Evolutionary conservation across 202 grass and related monocot genomes (phyloP).

Genomic region (Elaeis oleifera): DNA sequence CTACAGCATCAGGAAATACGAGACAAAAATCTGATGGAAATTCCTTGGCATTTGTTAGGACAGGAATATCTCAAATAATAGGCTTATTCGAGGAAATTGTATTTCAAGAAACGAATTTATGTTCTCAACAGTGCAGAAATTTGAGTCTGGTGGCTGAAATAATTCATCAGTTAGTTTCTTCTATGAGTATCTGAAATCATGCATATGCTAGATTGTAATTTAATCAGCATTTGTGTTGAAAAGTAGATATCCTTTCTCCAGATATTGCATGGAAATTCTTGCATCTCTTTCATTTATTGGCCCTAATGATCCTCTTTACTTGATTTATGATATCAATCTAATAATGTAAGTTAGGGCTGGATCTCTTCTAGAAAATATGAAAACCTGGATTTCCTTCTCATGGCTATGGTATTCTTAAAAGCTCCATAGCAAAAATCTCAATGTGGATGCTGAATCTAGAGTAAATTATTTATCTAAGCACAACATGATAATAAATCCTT

Average conservation of each 20-base stretch:
- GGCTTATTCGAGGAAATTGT: slow-evolving; percentile 64
- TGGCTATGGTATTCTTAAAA: slow-evolving; percentile 29
- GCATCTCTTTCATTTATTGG: slow-evolving; percentile 57
- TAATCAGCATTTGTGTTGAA: slow-evolving; percentile 7
- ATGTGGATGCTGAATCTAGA: slow-evolving; percentile 37
- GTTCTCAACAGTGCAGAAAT: slow-evolving; percentile 88
- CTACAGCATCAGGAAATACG: slow-evolving; percentile 38
- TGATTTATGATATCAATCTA: slow-evolving; percentile 97
- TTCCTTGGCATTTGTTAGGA: slow-evolving; percentile 74
- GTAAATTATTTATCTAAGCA: slow-evolving; percentile 18
- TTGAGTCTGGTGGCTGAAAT: slow-evolving; percentile 49
- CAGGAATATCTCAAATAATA: slow-evolving; percentile 93
- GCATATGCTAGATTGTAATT: slow-evolving; percentile 16
- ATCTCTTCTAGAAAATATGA: slow-evolving; percentile 72
- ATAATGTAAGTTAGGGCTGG: slow-evolving; percentile 86
- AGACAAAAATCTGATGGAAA: slow-evolving; percentile 40
- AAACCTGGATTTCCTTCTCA: slow-evolving; percentile 69
- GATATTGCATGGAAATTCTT: slow-evolving; percentile 95
- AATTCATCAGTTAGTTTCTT: slow-evolving; percentile 44
- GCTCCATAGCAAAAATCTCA: slow-evolving; percentile 20
- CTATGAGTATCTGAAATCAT: slow-evolving; percentile 29
- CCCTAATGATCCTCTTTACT: slow-evolving; percentile 85
- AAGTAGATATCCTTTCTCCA: slow-evolving; percentile 35
- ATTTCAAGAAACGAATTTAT: slow-evolving; percentile 59
- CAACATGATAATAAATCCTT: too few species aligned